Conservation (phyloP, 208 protist genomes). For the Porcisia deanei region DNA sequence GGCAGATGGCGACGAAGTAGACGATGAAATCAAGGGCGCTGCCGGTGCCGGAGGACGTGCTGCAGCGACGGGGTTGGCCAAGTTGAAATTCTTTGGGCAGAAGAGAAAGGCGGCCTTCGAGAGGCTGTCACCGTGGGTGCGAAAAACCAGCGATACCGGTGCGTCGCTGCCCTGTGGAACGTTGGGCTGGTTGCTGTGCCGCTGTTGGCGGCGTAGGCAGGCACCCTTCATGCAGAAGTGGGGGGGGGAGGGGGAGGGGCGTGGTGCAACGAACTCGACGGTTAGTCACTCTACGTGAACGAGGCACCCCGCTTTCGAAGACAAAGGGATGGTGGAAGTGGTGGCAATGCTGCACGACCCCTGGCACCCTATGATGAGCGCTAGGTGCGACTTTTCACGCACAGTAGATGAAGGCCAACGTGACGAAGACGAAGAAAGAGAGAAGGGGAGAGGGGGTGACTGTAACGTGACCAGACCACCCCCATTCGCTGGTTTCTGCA, state of each 20-base stretch:
- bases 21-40: background rate
- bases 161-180: slow-evolving; percentile 42
- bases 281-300: background rate
- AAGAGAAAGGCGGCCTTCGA: slow-evolving; percentile 77
- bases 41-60: background rate
- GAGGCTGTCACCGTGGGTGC: slow-evolving; percentile 58
- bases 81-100: slow-evolving; percentile 72
- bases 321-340: background rate
- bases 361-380: background rate
- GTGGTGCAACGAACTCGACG: background rate
- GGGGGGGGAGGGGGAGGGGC: too few relatives aligned
- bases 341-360: background rate
- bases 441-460: too few relatives aligned
- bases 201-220: slow-evolving; percentile 43
- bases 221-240: slow-evolving; percentile 30
- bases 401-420: background rate
- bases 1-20: background rate
- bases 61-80: slow-evolving; percentile 21
- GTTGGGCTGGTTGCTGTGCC: slow-evolving; percentile 36
- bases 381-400: background rate
- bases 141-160: slow-evolving; percentile 78
- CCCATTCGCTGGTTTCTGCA: background rate
- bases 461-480: background rate
- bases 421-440: background rate
- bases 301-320: background rate